A percentile compares a stretch with the other conserved stretches of the same genome.
Conservation (phyloP, 163 green algal species). For the Chlamydomonas reinhardtii region DNA sequence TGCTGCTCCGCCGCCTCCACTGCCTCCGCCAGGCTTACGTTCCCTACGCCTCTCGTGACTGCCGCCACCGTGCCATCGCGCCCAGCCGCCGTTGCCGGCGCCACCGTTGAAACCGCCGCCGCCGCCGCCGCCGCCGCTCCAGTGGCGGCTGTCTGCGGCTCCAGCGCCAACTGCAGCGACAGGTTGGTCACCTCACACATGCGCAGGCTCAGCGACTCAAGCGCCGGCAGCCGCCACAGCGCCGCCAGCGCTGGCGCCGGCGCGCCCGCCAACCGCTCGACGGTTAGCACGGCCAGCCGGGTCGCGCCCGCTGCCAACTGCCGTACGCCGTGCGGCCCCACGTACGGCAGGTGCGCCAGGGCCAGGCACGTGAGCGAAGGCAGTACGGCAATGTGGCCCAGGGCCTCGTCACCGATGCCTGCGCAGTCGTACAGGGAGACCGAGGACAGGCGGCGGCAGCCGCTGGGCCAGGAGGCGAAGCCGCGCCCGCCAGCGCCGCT, state of each 20-base stretch:
- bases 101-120: too few relatives aligned
- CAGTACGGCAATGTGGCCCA: slow-evolving; percentile 17
- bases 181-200: slow-evolving; percentile 37
- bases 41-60: neutral
- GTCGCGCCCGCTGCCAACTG: neutral
- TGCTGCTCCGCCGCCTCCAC: too few relatives aligned
- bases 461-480: slow-evolving; percentile 10
- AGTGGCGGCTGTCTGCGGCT: neutral
- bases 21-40: too few relatives aligned
- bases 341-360: slow-evolving; percentile 10
- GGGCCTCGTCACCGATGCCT: neutral
- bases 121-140: neutral
- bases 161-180: slow-evolving; percentile 2
- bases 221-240: slow-evolving; percentile 30
- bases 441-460: neutral
- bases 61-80: neutral
- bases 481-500: neutral
- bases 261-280: slow-evolving; percentile 32
- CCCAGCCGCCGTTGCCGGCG: neutral
- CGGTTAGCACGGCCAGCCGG: neutral
- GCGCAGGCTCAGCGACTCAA: slow-evolving; percentile 8
- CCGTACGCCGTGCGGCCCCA: slow-evolving; percentile 8
- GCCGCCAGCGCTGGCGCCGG: neutral
- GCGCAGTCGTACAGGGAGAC: slow-evolving; percentile 38
- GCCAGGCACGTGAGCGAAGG: neutral